A percentile compares a stretch with the other conserved stretches of the same genome.
Evolutionary conservation across 352 stramenopile species (phyloP).

Genomic region (Pythium plurisporium): DNA sequence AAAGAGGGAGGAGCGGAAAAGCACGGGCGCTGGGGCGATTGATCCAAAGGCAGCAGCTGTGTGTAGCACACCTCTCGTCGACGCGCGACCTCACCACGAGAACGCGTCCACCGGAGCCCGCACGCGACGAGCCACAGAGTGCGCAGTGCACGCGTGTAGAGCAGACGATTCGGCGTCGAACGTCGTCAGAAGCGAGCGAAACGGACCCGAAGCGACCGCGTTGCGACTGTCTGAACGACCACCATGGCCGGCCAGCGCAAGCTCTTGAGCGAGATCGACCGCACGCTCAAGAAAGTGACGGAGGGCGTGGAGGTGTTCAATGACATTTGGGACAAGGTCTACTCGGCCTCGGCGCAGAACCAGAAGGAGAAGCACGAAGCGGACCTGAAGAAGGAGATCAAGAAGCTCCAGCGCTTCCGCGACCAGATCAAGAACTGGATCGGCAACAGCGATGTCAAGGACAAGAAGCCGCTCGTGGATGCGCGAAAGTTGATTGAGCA

Average conservation of each 20-base stretch:
- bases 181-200: neutral
- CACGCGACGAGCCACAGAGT: neutral
- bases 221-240: neutral
- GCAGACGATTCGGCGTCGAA: neutral
- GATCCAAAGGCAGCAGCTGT: neutral
- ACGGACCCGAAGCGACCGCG: neutral
- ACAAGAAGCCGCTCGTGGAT: conserved; percentile 92
- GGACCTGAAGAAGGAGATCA: conserved; percentile 99
- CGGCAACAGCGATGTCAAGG: conserved; percentile 95
- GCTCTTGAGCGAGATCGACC: conserved; percentile 95
- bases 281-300: conserved; percentile 99
- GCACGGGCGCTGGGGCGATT: neutral
- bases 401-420: conserved; percentile 97
- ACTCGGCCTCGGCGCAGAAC: conserved; percentile 93
- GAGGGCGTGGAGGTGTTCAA: conserved; percentile 99
- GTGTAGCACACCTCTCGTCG: too few relatives aligned
- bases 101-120: neutral
- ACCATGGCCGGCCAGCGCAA: conserved; percentile 82
- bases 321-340: conserved; percentile 99
- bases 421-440: conserved; percentile 99
- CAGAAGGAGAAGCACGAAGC: conserved; percentile 99
- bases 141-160: neutral
- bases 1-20: conserved; percentile 5
- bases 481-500: conserved; percentile 94
- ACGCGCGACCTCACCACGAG: too few relatives aligned